A percentile compares a stretch with the other conserved stretches of the same genome.
Conservation (phyloP, 345 rosid species). For the Brassica carinata region DNA sequence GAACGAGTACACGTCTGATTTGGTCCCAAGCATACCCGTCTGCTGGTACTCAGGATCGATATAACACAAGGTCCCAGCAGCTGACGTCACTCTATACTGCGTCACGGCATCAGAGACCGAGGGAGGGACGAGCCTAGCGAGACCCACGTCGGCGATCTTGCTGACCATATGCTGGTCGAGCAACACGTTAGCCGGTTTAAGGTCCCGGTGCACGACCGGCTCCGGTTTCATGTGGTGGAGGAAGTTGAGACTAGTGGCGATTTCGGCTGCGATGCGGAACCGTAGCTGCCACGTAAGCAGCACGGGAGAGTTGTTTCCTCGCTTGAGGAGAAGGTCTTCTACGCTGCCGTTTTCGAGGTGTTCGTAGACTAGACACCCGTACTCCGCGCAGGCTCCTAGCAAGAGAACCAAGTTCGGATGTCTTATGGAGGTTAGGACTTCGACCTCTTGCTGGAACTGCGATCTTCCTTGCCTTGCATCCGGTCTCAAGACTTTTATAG, state of each 20-base stretch:
- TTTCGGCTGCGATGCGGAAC: slow-evolving; percentile 32
- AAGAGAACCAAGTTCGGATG: slow-evolving; percentile 60
- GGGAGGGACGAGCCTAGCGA: slow-evolving; percentile 37
- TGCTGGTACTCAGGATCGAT: slow-evolving; percentile 40
- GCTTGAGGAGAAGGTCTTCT: slow-evolving; percentile 31
- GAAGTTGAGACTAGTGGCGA: slow-evolving; percentile 31
- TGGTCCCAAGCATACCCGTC: slow-evolving; percentile 35
- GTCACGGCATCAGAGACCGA: slow-evolving; percentile 11
- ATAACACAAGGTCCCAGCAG: slow-evolving; percentile 38
- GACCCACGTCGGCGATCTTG: slow-evolving; percentile 57
- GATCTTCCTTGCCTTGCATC: slow-evolving; percentile 53
- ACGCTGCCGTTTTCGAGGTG: slow-evolving; percentile 38
- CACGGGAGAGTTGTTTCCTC: slow-evolving; percentile 38
- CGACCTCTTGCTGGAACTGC: slow-evolving; percentile 53
- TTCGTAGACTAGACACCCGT: slow-evolving; percentile 41
- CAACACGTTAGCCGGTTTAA: slow-evolving; percentile 40
- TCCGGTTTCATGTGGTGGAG: slow-evolving; percentile 42
- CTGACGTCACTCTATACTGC: slow-evolving; percentile 24
- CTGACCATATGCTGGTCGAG: slow-evolving; percentile 50
- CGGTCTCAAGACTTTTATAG: slow-evolving; percentile 48
- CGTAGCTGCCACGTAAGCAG: slow-evolving; percentile 35
- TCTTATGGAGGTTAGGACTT: slow-evolving; percentile 49
- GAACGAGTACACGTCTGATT: slow-evolving; percentile 35
- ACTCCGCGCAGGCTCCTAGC: slow-evolving; percentile 73
- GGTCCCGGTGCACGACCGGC: slow-evolving; percentile 37